Evolutionary conservation across 495 filamentous ascomycete genomes (phyloP).

Genomic region (Aspergillus bertholletiae): DNA sequence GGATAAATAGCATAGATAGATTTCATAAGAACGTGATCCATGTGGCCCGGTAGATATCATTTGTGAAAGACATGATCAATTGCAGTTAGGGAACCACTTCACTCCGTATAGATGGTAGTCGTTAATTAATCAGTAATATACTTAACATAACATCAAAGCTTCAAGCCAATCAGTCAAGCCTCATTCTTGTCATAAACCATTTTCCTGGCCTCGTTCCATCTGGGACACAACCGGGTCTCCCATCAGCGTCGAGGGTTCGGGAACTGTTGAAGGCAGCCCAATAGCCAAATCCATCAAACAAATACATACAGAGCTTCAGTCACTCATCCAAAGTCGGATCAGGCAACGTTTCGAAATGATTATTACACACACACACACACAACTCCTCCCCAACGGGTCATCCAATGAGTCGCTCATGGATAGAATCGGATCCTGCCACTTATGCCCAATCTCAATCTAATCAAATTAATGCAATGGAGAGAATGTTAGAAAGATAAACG

Average conservation of each 20-base stretch:
- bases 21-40: background rate
- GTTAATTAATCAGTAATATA: constrained; percentile 16
- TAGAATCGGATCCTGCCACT: constrained; percentile 27
- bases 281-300: constrained; percentile 13
- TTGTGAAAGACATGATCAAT: background rate
- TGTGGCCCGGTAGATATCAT: background rate
- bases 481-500: constrained; percentile 20
- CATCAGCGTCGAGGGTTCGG: constrained; percentile 6
- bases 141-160: constrained; percentile 17
- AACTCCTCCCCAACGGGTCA: constrained; percentile 11
- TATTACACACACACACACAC: constrained; percentile 13
- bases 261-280: constrained; percentile 4
- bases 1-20: too few species aligned
- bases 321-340: constrained; percentile 15
- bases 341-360: constrained; percentile 9
- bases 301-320: constrained; percentile 17
- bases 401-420: constrained; percentile 17
- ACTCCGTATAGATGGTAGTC: constrained; percentile 1
- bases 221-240: constrained; percentile 19
- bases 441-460: constrained; percentile 27
- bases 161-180: constrained; percentile 9
- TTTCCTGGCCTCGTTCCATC: constrained; percentile 10
- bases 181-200: constrained; percentile 15
- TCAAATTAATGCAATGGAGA: constrained; percentile 30
- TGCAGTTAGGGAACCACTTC: background rate